These are phyloP conservation scores for Talaromyces sp. DNA, from an alignment of 2,329 filamentous ascomycete species.

Conservation along the genomic window DNA sequence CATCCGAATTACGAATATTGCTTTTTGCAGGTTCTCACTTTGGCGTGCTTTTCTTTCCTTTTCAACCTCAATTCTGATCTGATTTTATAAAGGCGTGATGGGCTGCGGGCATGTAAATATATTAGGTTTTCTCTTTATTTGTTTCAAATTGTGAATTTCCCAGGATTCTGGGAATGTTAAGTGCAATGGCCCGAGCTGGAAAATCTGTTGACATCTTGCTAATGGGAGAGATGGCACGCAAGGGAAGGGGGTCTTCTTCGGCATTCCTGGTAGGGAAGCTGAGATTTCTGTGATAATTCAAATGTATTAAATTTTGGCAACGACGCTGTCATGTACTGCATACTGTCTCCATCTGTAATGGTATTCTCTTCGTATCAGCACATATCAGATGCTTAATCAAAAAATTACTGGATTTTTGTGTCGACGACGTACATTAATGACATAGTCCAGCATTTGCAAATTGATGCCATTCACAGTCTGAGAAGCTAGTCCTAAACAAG, in stretches of 20 bases:
- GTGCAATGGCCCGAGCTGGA: not conserved
- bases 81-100: not conserved
- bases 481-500: conserved; percentile 1
- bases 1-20: conserved; percentile 16
- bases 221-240: not conserved
- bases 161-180: not conserved
- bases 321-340: not conserved
- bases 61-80: not conserved
- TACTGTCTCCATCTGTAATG: not conserved
- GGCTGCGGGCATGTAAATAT: conserved; percentile 12
- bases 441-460: not conserved
- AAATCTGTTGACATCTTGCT: not conserved
- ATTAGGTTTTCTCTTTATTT: not conserved
- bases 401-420: not conserved
- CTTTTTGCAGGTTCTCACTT: conserved; percentile 9
- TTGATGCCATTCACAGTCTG: not conserved
- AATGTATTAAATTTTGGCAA: not conserved
- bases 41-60: conserved; percentile 4
- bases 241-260: not conserved
- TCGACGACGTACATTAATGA: too few relatives aligned
- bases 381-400: not conserved
- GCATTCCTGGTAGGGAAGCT: conserved; percentile 3
- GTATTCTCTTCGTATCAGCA: not conserved
- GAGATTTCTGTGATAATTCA: not conserved
- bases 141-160: not conserved